Evolutionary conservation across 106 monocot genomes (phyloP).

Genomic region (Allium cepa): DNA sequence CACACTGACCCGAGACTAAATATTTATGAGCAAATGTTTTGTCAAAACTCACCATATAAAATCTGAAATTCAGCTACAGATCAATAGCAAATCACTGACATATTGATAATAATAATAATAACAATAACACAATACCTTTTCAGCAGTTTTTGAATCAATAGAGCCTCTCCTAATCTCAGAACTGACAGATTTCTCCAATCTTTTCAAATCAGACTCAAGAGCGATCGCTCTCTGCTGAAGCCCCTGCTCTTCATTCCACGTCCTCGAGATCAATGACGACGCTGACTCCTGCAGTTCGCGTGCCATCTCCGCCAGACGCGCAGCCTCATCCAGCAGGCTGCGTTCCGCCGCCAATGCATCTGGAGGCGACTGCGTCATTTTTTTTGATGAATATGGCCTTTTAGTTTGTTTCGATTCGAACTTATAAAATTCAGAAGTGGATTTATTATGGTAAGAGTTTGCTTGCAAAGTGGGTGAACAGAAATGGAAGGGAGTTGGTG

Average conservation of each 20-base stretch:
- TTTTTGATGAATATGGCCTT: too few relatives aligned
- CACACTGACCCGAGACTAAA: too few relatives aligned
- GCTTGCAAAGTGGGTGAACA: too few relatives aligned
- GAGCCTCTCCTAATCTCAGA: conserved; percentile 3
- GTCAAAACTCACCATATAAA: too few relatives aligned
- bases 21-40: too few relatives aligned
- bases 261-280: conserved; percentile 42
- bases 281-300: conserved; percentile 84
- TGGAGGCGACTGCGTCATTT: neutral
- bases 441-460: too few relatives aligned
- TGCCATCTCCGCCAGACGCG: conserved; percentile 39
- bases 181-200: conserved; percentile 30
- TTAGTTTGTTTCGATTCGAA: too few relatives aligned
- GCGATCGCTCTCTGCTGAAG: conserved; percentile 67
- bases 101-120: too few relatives aligned
- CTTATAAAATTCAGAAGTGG: too few relatives aligned
- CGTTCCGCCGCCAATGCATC: conserved; percentile 1
- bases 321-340: conserved; percentile 37
- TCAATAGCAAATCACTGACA: too few relatives aligned
- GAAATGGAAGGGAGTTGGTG: too few relatives aligned
- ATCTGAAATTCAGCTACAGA: too few relatives aligned
- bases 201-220: conserved; percentile 70
- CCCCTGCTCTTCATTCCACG: conserved; percentile 65
- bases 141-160: conserved; percentile 36
- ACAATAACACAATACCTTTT: conserved; percentile 36